Conservation (phyloP, 2,329 filamentous ascomycete genomes). For the Microdochium nivale region DNA sequence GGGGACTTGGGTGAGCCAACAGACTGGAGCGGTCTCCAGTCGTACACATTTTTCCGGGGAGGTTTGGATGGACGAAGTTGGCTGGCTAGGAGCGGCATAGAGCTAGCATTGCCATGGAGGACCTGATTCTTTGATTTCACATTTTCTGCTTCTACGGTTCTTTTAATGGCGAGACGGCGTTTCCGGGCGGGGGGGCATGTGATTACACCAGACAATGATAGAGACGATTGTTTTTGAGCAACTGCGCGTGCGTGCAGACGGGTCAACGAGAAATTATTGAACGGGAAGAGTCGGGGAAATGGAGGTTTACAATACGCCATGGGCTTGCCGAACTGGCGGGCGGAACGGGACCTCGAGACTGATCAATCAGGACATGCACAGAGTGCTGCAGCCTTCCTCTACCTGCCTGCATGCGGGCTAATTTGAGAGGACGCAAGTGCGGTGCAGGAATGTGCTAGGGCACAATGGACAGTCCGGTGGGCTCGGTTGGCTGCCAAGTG, state of each 20-base stretch:
- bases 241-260: background rate
- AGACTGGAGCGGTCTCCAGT: background rate
- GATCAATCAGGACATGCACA: no score
- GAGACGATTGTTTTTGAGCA: background rate
- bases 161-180: background rate
- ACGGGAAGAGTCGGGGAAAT: background rate
- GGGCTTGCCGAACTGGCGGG: no score
- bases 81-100: background rate
- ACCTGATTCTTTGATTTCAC: background rate
- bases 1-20: no score
- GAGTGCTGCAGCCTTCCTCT: no score
- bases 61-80: background rate
- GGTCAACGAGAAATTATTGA: no score
- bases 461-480: background rate
- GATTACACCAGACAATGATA: background rate
- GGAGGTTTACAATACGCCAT: no score
- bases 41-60: background rate
- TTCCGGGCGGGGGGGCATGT: background rate
- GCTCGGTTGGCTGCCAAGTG: background rate
- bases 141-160: background rate
- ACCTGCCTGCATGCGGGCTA: no score
- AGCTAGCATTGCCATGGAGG: background rate
- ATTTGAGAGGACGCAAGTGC: no score
- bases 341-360: no score
- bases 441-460: background rate